Base-by-base conservation (phyloP, 306 rosid species). In the Alnus glutinosa region DNA sequence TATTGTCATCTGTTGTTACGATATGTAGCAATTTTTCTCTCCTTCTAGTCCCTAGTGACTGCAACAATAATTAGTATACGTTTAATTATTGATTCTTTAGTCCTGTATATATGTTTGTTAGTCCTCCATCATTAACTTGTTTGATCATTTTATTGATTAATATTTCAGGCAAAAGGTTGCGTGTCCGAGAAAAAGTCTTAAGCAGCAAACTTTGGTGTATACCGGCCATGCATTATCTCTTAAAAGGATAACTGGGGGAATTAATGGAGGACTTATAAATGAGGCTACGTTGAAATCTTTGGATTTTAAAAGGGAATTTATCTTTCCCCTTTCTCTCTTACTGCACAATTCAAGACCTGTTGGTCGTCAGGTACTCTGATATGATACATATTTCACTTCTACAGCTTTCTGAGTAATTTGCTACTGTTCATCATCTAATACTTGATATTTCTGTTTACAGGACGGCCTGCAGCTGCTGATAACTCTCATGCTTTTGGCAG, bases 321-420 rank as follows among this genome's bases (percentile, higher is more conserved):
- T 89, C 58, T 95, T 89, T 86, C 96, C 96, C 51, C 78, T 95
- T 71, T 91, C 95, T 78, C 91, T 92, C 73, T 83, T 95, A 75
- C 80, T 95, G 85, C 91, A 89, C 86, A 95, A 95, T 86, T 91
- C 98, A 80, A 92, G 95, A 89, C 98, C 98, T 36, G 85, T 91
- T 88, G 98, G 98, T 67, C 98, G 92, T 74, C 94, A 90, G 98
- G 98, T 95, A 85, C 70, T 73, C 77, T 30, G 73, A 44, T 55
- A 82, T 58, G 73, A 74, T 71, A 71, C 14, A 42, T 49, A 48
- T 70, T 51, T 75, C 77, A 66, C 69, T 8, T 78, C 44, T 78
- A 59, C 61, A 15, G 49, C 49, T 44, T 72, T 37, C 39, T 59
- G 32, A 77, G 47, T 42, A 73, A 34, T 77, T 77, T 13, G 4